Conservation (phyloP, 805 yeast species). For the Novakomyces olei region DNA sequence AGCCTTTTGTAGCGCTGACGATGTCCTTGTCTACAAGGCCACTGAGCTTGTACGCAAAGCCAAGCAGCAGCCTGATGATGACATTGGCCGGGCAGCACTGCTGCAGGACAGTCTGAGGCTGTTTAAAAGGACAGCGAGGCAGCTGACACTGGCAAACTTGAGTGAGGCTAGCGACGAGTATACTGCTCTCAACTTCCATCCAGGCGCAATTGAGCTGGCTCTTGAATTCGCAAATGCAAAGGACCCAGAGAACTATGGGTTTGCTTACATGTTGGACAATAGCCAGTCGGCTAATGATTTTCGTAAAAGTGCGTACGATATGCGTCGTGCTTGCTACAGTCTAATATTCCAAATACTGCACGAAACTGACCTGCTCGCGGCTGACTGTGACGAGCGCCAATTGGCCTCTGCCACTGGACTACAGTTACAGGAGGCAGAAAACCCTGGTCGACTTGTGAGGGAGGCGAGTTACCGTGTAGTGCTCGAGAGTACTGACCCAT, state of each 20-base stretch:
- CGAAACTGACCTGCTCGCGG: slow-evolving; percentile 40
- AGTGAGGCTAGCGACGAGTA: slow-evolving; percentile 62
- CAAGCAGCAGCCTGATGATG: slow-evolving; percentile 41
- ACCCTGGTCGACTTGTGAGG: no score
- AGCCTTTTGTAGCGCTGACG: slow-evolving; percentile 80
- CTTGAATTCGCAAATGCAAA: slow-evolving; percentile 50
- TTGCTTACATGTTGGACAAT: slow-evolving; percentile 33
- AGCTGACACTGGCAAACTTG: slow-evolving; percentile 54
- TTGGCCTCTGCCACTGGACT: no score
- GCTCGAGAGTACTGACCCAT: slow-evolving; percentile 51
- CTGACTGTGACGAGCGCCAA: no score
- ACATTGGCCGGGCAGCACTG: slow-evolving; percentile 45
- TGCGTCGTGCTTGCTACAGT: slow-evolving; percentile 39
- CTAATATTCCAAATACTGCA: slow-evolving; percentile 55
- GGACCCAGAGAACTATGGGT: slow-evolving; percentile 38
- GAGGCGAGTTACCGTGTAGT: slow-evolving; percentile 50
- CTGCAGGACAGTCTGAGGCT: slow-evolving; percentile 52
- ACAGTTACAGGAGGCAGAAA: no score
- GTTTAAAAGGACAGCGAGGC: slow-evolving; percentile 58
- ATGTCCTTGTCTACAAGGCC: slow-evolving; percentile 82
- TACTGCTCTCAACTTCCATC: slow-evolving; percentile 52
- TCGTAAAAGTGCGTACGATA: slow-evolving; percentile 28
- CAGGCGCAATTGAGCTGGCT: slow-evolving; percentile 69
- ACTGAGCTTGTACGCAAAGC: slow-evolving; percentile 80
- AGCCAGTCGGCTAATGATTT: slow-evolving; percentile 28